Evolutionary conservation across 108 stramenopile species (phyloP), one percentile per base, ranked within the genome.

Genomic region (Stephanodiscus triporus): DNA sequence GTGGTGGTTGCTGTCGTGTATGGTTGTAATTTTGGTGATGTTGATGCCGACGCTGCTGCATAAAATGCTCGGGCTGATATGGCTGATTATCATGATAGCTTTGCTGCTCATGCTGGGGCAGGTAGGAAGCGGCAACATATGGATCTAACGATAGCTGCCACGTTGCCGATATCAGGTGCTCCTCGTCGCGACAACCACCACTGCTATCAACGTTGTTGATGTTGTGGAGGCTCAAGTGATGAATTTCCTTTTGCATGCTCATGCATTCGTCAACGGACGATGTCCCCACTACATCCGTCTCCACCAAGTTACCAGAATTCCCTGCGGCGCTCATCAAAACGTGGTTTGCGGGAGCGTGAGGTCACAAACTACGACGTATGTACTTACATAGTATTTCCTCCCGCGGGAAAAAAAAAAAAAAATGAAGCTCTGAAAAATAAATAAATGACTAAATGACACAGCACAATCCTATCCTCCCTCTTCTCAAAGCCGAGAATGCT

Each of bases 91-190:
- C 30, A 20, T 29, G 14, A 29, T 7, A 30, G 27, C 17, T 27
- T 16, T 27, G 27, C 30, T 34, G 56, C 30, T 57, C 56, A 30
- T 34, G 14, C 27, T 57, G 14, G 56, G 56, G 56, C 14, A 57
- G 30, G 30, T 57, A 57, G 29, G 56, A 57, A 57, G 56, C 56
- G 27, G 56, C 56, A 57, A 34, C 56, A 57, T 57, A 30, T 27
- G 56, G 56, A 30, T 57, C 10, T 5, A 8, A 32, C 4, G 13
- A 57, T 57, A 16, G 43, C 43, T 45, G 43, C 43, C 43, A 45
- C 14, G 43, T 0, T 11, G 43, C 16, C 16, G 43, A 45, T 16
- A 45, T 45, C 2, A 14, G 14, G 14, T 13, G 43, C 43, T 45
- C 43, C 2, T 14, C 16, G 43, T 45, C 40, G 40, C 40, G 11